phyloP scores from a whole-genome alignment of 2,329 filamentous ascomycete genomes.

The Neonectria neomacrospora region DNA sequence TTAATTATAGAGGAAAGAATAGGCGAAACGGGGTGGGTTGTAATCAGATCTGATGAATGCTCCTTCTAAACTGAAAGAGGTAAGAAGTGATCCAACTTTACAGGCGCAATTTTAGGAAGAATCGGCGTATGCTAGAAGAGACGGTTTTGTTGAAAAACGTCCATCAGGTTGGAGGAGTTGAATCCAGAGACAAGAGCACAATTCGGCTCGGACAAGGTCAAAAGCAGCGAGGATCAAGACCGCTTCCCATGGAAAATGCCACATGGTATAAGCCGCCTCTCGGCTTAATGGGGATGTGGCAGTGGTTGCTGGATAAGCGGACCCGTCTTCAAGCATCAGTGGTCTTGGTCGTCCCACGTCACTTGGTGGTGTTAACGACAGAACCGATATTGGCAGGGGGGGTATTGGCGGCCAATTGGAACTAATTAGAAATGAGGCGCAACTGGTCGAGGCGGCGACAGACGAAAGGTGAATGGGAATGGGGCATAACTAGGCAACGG shows the following conservation, averaged over 20 bases:
- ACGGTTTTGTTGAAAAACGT: not conserved
- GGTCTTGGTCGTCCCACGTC: slow-evolving; percentile 23
- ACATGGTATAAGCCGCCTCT: not conserved
- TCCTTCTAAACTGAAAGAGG: too few species aligned
- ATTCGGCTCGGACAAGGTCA: not conserved
- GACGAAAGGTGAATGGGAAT: not conserved
- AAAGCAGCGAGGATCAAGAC: not conserved
- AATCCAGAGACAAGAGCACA: not conserved
- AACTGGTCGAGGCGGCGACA: not conserved
- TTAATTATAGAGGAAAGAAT: not conserved
- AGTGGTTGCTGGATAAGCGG: not conserved
- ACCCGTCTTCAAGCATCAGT: slow-evolving; percentile 6
- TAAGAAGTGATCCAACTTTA: too few species aligned
- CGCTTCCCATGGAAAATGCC: not conserved
- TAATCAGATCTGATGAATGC: not conserved
- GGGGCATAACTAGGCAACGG: not conserved
- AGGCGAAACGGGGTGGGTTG: not conserved
- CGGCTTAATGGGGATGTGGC: not conserved
- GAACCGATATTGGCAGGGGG: slow-evolving; percentile 36
- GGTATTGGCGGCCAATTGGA: slow-evolving; percentile 21
- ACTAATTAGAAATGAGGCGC: slow-evolving; percentile 4
- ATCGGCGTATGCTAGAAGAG: too few species aligned
- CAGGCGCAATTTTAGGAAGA: too few species aligned
- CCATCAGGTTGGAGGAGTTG: not conserved
- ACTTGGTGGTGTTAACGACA: slow-evolving; percentile 21